Conservation (phyloP, 495 filamentous ascomycete genomes). For the Daldinia loculata region DNA sequence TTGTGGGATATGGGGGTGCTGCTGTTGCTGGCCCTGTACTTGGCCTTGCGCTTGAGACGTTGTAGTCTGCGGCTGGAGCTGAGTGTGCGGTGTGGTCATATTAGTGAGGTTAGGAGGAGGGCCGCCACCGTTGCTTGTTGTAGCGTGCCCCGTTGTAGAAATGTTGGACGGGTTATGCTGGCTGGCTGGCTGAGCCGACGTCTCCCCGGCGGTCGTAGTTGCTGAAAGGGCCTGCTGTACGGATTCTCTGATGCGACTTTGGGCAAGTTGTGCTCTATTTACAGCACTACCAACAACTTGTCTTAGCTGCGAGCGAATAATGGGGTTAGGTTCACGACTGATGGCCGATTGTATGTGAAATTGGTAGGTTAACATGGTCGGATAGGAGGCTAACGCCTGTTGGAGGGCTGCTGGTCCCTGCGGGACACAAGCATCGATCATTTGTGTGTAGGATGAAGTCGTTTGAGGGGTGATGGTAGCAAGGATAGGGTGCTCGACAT, state of each 20-base stretch:
- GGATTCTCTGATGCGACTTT: conserved; percentile 48
- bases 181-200: conserved; percentile 12
- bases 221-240: conserved; percentile 43
- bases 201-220: conserved; percentile 24
- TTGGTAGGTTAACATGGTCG: conserved; percentile 54
- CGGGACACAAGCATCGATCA: conserved; percentile 56
- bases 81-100: conserved; percentile 16
- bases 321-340: conserved; percentile 51
- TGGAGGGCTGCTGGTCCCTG: conserved; percentile 54
- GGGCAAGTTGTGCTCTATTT: conserved; percentile 55
- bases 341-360: conserved; percentile 53
- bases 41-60: conserved; percentile 20
- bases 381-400: conserved; percentile 54
- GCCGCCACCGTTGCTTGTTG: conserved; percentile 28
- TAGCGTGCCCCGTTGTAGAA: conserved; percentile 9
- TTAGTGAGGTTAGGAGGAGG: conserved; percentile 28
- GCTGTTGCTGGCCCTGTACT: conserved; percentile 33
- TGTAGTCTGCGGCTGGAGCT: conserved; percentile 29
- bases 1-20: conserved; percentile 45
- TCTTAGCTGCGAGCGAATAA: conserved; percentile 53
- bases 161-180: conserved; percentile 10
- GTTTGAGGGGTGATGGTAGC: conserved; percentile 48
- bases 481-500: conserved; percentile 46
- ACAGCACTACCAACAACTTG: conserved; percentile 53
- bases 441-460: conserved; percentile 45